A percentile compares a stretch with the other conserved stretches of the same genome.
Conservation (phyloP, 2,329 filamentous ascomycete genomes). For the Hyphodiscus sp. region DNA sequence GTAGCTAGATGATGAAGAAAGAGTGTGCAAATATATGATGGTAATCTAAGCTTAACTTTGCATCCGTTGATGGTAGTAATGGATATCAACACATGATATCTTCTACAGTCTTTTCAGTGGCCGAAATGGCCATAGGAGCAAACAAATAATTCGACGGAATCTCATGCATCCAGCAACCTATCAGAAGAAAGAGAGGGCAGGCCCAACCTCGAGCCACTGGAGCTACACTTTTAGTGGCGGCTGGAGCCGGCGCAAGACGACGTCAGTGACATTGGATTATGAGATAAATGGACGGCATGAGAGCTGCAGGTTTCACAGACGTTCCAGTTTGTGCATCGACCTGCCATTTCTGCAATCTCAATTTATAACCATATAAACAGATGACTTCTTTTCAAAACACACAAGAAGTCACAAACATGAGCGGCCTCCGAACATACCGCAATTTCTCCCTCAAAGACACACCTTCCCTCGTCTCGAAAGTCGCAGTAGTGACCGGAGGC, state of each 20-base stretch:
- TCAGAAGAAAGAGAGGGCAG: background rate
- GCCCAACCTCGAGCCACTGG: background rate
- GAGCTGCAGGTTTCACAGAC: background rate
- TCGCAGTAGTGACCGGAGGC: background rate
- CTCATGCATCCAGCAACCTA: background rate
- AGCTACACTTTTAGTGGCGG: background rate
- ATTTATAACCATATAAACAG: background rate
- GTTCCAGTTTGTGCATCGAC: background rate
- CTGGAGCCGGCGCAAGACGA: background rate
- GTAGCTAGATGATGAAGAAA: background rate
- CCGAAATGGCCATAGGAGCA: too few relatives aligned
- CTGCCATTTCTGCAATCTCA: background rate
- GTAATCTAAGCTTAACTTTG: background rate
- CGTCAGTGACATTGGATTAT: background rate
- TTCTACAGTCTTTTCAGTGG: too few relatives aligned
- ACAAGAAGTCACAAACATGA: background rate
- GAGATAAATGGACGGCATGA: background rate
- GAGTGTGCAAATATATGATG: background rate
- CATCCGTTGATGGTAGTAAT: background rate
- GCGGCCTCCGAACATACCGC: constrained; percentile 1
- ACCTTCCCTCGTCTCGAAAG: background rate
- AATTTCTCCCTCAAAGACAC: constrained; percentile 1
- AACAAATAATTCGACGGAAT: too few relatives aligned
- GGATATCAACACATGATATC: background rate
- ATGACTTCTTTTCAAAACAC: background rate